phyloP scores from a whole-genome alignment of 768 basidiomycete genomes.

The Postia placenta region DNA sequence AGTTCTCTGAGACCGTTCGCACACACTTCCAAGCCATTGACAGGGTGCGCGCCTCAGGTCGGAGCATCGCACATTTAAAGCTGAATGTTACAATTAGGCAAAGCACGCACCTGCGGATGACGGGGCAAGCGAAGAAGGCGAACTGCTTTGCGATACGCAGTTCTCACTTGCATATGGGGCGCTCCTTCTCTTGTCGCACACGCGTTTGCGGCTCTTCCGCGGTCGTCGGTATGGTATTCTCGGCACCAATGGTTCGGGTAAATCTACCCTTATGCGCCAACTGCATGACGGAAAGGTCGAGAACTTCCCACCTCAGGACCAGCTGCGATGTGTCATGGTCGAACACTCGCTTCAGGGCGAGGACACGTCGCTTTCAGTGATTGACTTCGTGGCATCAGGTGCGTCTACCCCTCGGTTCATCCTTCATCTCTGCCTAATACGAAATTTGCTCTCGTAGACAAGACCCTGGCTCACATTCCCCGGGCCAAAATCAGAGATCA shows the following conservation, averaged over 20 bases:
- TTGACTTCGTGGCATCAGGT: constrained; percentile 90
- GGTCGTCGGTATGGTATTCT: constrained; percentile 94
- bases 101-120: constrained; percentile 43
- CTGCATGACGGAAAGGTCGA: constrained; percentile 93
- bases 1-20: constrained; percentile 60
- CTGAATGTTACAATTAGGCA: too few relatives aligned
- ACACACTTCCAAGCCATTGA: constrained; percentile 75
- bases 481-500: constrained; percentile 72
- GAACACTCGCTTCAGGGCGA: constrained; percentile 96
- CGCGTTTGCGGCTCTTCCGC: constrained; percentile 80
- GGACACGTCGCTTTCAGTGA: constrained; percentile 72
- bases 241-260: constrained; percentile 94
- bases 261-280: constrained; percentile 94
- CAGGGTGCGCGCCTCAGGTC: constrained; percentile 50
- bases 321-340: constrained; percentile 91
- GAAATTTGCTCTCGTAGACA: too few relatives aligned
- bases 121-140: constrained; percentile 63
- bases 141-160: constrained; percentile 85
- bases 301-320: constrained; percentile 86
- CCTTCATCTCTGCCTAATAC: too few relatives aligned
- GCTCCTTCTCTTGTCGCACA: constrained; percentile 89
- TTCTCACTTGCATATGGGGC: constrained; percentile 97
- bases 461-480: constrained; percentile 54
- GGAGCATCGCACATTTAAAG: too few relatives aligned
- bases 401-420: constrained; percentile 21